phyloP scores from a whole-genome alignment of 1,139 yeast species.

The Magnusiomyces suaveolens region DNA sequence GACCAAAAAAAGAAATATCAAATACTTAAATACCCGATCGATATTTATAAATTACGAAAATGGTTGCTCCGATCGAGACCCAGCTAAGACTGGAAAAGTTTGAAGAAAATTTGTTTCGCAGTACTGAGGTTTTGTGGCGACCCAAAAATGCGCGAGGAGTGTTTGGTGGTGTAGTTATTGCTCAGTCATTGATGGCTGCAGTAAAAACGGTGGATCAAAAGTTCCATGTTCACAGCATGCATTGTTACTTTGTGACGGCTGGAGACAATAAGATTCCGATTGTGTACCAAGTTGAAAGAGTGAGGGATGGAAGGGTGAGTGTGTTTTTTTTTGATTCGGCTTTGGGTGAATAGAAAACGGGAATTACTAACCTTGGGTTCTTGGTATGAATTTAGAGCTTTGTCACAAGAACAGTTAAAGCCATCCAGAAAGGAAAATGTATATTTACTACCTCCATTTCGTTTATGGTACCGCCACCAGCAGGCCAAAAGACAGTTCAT shows the following conservation, averaged over 20 bases:
- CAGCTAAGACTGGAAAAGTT: conserved; percentile 27
- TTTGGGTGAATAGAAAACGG: neutral
- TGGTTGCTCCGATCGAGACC: conserved; percentile 19
- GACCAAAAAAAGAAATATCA: too few species aligned
- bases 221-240: conserved; percentile 43
- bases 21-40: too few species aligned
- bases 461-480: conserved; percentile 29
- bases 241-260: conserved; percentile 42
- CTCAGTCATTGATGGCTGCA: conserved; percentile 63
- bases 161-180: conserved; percentile 71
- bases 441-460: conserved; percentile 49
- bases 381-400: conserved; percentile 37
- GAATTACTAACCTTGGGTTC: too few species aligned
- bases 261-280: conserved; percentile 42
- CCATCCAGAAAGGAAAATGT: conserved; percentile 43
- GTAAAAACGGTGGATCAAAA: conserved; percentile 36
- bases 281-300: conserved; percentile 47
- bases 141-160: conserved; percentile 59
- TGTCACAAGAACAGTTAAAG: conserved; percentile 49
- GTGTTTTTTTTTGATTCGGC: neutral
- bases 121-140: conserved; percentile 31
- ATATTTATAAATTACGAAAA: too few species aligned
- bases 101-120: conserved; percentile 29
- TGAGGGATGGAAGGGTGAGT: conserved; percentile 47
- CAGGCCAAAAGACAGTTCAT: conserved; percentile 7